phyloP scores from a whole-genome alignment of 2,329 filamentous ascomycete genomes.

The Plenodomus biglobosus region DNA sequence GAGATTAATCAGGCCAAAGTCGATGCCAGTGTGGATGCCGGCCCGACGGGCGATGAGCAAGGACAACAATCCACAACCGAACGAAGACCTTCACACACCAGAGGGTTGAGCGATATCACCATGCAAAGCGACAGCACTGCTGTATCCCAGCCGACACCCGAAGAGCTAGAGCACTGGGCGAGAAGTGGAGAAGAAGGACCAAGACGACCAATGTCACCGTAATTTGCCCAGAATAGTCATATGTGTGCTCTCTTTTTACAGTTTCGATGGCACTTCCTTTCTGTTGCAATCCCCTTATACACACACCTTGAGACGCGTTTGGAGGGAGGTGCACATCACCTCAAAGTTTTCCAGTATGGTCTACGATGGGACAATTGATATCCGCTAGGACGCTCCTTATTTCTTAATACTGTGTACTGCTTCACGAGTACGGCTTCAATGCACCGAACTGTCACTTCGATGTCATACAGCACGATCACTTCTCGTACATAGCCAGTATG shows the following conservation, averaged over 20 bases:
- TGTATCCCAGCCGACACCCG: conserved; percentile 39
- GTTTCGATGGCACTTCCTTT: too few relatives aligned
- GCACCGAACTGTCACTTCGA: neutral
- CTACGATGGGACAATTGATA: conserved; percentile 8
- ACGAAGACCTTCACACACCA: conserved; percentile 32
- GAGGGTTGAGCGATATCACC: conserved; percentile 37
- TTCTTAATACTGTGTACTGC: conserved; percentile 6
- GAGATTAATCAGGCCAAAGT: neutral
- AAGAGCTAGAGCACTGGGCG: conserved; percentile 36
- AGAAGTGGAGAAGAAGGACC: conserved; percentile 8
- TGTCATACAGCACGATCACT: neutral
- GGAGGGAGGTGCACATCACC: neutral
- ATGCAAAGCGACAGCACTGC: conserved; percentile 39
- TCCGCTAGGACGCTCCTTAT: conserved; percentile 24
- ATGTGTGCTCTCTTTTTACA: too few relatives aligned
- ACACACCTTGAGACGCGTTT: too few relatives aligned
- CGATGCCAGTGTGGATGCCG: neutral
- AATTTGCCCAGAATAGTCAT: neutral
- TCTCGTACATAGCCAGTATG: neutral
- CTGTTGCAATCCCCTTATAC: too few relatives aligned
- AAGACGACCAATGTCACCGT: conserved; percentile 18
- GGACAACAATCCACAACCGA: conserved; percentile 8
- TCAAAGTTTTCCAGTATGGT: neutral
- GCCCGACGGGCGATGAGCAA: neutral
- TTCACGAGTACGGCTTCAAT: neutral